These are phyloP conservation scores for Xylaria sp. DNA, from an alignment of 2,329 filamentous ascomycete species.

Conservation along the genomic window DNA sequence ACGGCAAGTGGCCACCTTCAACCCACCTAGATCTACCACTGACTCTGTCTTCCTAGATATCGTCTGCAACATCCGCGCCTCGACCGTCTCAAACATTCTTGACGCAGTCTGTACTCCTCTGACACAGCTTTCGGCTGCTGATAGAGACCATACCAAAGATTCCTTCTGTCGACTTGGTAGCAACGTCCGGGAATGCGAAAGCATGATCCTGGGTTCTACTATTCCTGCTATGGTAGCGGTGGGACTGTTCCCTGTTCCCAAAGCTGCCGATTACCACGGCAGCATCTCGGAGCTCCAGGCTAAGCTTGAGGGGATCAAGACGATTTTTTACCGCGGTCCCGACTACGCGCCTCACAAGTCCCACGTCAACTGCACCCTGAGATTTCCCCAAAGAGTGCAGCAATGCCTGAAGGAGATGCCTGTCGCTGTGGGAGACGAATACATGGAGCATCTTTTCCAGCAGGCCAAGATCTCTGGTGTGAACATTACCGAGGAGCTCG, in stretches of 20 bases:
- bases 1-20: constrained; percentile 20
- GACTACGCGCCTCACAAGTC: constrained; percentile 28
- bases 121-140: constrained; percentile 8
- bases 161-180: constrained; percentile 27
- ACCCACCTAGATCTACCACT: background rate
- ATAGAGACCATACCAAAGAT: background rate
- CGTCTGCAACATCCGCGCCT: constrained; percentile 16
- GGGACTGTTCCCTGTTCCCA: constrained; percentile 28
- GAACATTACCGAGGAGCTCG: constrained; percentile 30
- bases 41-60: constrained; percentile 10
- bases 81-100: constrained; percentile 23
- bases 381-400: constrained; percentile 15
- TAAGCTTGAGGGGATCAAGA: constrained; percentile 20
- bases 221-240: constrained; percentile 18
- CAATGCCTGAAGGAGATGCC: constrained; percentile 21
- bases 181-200: constrained; percentile 25
- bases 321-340: constrained; percentile 23
- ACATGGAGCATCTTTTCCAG: constrained; percentile 12
- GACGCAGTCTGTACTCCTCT: constrained; percentile 15
- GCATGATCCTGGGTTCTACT: constrained; percentile 32
- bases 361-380: constrained; percentile 28
- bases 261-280: constrained; percentile 13
- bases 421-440: constrained; percentile 11
- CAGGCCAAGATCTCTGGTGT: constrained; percentile 26
- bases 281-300: constrained; percentile 26